These are phyloP conservation scores for Colletotrichum plurivorum DNA, from an alignment of 2,329 filamentous ascomycete species.

Conservation along the genomic window DNA sequence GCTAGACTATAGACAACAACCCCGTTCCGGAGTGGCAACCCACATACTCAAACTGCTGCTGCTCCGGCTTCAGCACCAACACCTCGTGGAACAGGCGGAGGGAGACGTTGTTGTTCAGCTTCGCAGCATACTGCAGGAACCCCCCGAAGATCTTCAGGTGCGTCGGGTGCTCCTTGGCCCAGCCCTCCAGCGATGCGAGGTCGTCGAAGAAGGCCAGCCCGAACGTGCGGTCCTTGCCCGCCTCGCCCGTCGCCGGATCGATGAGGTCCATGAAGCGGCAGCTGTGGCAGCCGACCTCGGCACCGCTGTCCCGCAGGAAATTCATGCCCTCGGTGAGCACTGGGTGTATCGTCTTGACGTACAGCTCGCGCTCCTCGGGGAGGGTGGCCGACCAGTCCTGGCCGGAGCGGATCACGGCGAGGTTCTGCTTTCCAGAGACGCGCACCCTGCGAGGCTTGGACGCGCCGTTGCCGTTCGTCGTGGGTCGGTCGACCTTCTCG, in stretches of 20 bases:
- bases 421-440: constrained; percentile 55
- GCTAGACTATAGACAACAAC: constrained; percentile 44
- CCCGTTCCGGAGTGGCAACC: constrained; percentile 54
- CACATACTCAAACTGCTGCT: constrained; percentile 60
- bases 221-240: constrained; percentile 53
- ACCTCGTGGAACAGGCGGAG: constrained; percentile 58
- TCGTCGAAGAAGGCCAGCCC: constrained; percentile 59
- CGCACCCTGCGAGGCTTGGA: constrained; percentile 6
- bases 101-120: constrained; percentile 51
- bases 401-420: constrained; percentile 59
- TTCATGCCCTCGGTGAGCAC: constrained; percentile 59
- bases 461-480: neutral
- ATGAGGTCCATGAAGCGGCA: constrained; percentile 60
- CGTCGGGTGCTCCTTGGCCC: constrained; percentile 56
- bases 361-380: constrained; percentile 57
- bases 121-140: constrained; percentile 55
- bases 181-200: constrained; percentile 54
- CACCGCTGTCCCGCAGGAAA: constrained; percentile 58
- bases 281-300: constrained; percentile 58
- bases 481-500: constrained; percentile 31
- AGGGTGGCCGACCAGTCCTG: constrained; percentile 60
- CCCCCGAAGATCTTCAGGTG: constrained; percentile 58
- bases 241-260: constrained; percentile 43
- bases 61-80: constrained; percentile 53
- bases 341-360: constrained; percentile 61